Evolutionary conservation across 192 early-diverging fungal species (phyloP).

Genomic region (Rhizoclosmatium globosum): DNA sequence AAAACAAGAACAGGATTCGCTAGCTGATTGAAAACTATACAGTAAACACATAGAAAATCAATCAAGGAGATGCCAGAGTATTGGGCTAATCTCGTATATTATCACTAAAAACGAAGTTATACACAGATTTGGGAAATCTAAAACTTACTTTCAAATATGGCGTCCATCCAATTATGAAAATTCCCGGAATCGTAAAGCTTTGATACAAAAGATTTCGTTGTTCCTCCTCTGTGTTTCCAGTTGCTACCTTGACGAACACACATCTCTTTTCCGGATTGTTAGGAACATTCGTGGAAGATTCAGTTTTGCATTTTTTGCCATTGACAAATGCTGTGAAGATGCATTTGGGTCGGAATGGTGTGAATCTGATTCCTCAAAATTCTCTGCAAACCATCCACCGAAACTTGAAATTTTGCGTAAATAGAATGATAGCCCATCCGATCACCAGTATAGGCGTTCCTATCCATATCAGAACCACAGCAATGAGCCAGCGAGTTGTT

Average conservation of each 20-base stretch:
- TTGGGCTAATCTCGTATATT: background rate
- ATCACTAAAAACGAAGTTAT: background rate
- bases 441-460: too few relatives aligned
- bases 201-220: background rate
- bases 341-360: too few relatives aligned
- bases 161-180: conserved; percentile 13
- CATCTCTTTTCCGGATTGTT: background rate
- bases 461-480: too few relatives aligned
- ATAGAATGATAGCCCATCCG: too few relatives aligned
- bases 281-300: background rate
- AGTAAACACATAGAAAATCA: background rate
- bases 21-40: background rate
- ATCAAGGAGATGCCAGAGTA: background rate
- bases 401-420: background rate
- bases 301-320: background rate
- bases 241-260: background rate
- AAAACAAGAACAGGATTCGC: background rate
- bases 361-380: background rate
- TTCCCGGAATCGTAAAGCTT: background rate
- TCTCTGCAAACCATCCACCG: background rate
- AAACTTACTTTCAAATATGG: background rate
- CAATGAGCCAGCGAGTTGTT: too few relatives aligned
- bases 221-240: background rate
- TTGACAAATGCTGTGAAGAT: background rate
- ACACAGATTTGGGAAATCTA: too few relatives aligned